Base-by-base conservation (phyloP, 2,329 filamentous ascomycete genomes). In the Xylariaceae sp. region DNA sequence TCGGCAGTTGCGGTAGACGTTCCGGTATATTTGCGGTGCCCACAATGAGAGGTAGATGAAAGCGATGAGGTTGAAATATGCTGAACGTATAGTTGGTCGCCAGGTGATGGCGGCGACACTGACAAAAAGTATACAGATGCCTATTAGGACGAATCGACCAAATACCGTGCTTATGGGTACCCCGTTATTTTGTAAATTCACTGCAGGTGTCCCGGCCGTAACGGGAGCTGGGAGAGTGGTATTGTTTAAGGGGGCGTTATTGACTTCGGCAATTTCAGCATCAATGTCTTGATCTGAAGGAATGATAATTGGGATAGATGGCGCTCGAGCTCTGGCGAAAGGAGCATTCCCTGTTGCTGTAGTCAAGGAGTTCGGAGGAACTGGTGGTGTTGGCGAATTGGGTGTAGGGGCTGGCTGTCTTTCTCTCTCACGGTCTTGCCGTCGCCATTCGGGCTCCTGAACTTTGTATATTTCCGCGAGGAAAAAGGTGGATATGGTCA, bases 11-110 rank as follows among this genome's bases (percentile, higher is more conserved):
- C 93, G 89, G 74, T 90, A 85, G 56, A 89, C 80, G 72, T 99
- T 99, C 63, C 94, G 89, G 70, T 89, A 84, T 66, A 97, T 96
- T 73, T 99, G 94, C 0, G 94, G 93, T 0, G 87, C 72, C 93
- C 93, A 97, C 71, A 97, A 87, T 17, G 92, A 96, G 50, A 97
- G 83, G 71, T 97, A 97, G 56, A 82, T 65, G 67, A 93, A 85
- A 1, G 84, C 81, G 18, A 96, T 76, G 2, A 80, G 64, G 70
- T 92, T 84, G 67, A 84, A 77, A 71, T 87, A 87, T 54, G 77
- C 70, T 23, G 79, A 76, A 42, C 85, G 83, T 48, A 82, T 70
- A 6, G 74, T 71, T 1, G 81, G 77, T 55, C 84, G 81, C 84
- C 85, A 88, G 1, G 83, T 82, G 15, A 78, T 77, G 5, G 85